Conservation (phyloP, 345 rosid species). For the Gossypium raimondii region DNA sequence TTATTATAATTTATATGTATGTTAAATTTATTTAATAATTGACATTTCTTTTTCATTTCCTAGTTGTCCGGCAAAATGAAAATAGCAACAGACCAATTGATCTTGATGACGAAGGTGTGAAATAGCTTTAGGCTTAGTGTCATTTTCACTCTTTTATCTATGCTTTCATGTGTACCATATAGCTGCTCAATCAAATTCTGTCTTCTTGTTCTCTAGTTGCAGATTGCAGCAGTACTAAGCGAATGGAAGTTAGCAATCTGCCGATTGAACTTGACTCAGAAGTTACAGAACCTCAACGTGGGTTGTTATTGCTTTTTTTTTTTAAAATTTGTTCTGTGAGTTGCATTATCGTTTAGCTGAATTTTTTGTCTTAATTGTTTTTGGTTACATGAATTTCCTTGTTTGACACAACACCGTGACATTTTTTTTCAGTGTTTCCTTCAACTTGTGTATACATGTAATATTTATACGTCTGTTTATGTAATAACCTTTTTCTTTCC, state of each 20-base stretch:
- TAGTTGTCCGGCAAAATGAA: slow-evolving; percentile 19
- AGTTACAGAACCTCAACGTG: slow-evolving; percentile 11
- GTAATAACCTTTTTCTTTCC: not conserved
- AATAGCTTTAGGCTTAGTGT: not conserved
- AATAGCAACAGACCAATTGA: slow-evolving; percentile 15
- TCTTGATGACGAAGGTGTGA: slow-evolving; percentile 18
- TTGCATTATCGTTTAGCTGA: too few relatives aligned
- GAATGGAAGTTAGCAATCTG: slow-evolving; percentile 6
- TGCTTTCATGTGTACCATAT: slow-evolving; percentile 3
- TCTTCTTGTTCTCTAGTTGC: slow-evolving; percentile 10
- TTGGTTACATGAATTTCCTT: too few relatives aligned
- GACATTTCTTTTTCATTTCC: not conserved
- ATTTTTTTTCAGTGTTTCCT: too few relatives aligned
- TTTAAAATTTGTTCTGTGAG: too few relatives aligned
- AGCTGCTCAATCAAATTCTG: not conserved
- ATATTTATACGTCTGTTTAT: too few relatives aligned
- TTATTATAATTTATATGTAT: not conserved
- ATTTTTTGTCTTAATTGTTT: too few relatives aligned
- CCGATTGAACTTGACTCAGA: slow-evolving; percentile 19
- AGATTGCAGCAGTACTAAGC: slow-evolving; percentile 1
- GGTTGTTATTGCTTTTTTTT: not conserved
- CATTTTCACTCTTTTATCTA: slow-evolving; percentile 1
- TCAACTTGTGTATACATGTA: too few relatives aligned
- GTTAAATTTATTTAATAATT: not conserved
- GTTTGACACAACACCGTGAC: too few relatives aligned